Base-by-base conservation (phyloP, 352 stramenopile genomes). In the Globisporangium rhizosaccharum region DNA sequence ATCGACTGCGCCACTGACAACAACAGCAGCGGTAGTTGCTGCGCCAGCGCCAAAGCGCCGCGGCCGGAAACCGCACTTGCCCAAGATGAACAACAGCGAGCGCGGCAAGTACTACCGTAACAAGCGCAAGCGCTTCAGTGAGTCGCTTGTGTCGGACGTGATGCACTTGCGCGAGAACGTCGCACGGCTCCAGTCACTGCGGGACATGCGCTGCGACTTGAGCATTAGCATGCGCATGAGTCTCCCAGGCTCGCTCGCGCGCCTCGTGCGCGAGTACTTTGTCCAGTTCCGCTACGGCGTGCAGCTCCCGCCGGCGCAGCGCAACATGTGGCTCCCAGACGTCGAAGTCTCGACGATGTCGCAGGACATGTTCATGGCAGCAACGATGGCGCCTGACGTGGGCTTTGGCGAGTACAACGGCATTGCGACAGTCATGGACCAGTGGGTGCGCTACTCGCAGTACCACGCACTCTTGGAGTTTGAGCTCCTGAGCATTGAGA, bases 51-150 rank as follows among this genome's bases (percentile, higher is more conserved):
- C 53, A 10, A 52, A 59, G 42, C 53, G 53, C 10, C 53, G 53
- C 26, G 53, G 53, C 2, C 53, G 53, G 26, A 59, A 59, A 25
- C 25, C 53, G 3, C 53, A 76, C 53, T 52, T 86, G 48, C 76
- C 76, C 48, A 78, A 76, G 53, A 86, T 86, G 76, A 87, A 65
- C 70, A 87, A 84, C 56, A 84, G 74, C 42, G 76, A 87, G 65
- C 72, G 76, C 33, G 74, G 74, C 60, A 87, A 85, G 59, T 85
- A 81, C 70, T 87, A 87, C 53, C 72, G 76, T 3, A 63, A 72
- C 54, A 87, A 87, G 63, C 76, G 79, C 53, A 75, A 79, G 52
- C 61, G 75, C 59, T 78, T 83, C 66, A 74, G 74, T 51, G 52
- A 62, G 18, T 49, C 61, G 33, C 73, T 85, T 12, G 70, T 73